Base-by-base conservation (phyloP, 305 asterid species). In the Fraxinus xanthoxyloides region DNA sequence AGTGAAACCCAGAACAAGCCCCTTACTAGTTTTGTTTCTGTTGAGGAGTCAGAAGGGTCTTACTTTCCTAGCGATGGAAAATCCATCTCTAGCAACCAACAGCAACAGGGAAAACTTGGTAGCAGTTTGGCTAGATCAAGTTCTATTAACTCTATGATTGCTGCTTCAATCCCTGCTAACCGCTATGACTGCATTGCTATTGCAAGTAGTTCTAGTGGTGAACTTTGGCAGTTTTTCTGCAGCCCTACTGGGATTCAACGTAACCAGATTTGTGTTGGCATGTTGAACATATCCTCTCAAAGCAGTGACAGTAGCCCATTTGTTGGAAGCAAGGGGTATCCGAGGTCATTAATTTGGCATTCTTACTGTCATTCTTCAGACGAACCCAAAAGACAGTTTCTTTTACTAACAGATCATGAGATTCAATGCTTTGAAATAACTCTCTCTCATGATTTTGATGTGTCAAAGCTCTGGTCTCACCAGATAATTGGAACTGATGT, bases 331-430 rank as follows among this genome's bases (percentile, higher is more conserved):
- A 90, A 93, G 90, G 96, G 97, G 59, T 92, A 94, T 81, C 95
- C 97, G 7, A 94, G 97, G 91, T 92, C 97, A 79, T 86, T 94
- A 83, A 85, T 89, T 81, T 95, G 99, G 99, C 94, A 90, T 81
- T 86, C 91, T 76, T 85, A 72, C 80, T 76, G 85, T 85, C 86
- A 75, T 75, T 87, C 92, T 82, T 87, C 63, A n/a, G 88, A 85
- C 75, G 87, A 87, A 63, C 82, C 87, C 76, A 85, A 84, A 73
- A 90, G 91, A 72, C 99, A 89, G 87, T 95, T 95, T 83, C 91
- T 94, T 84, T 86, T 93, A 35, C 87, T 95, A 85, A 95, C 97
- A 61, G 91, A 92, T 85, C 90, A 86, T 31, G 95, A 93, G 86
- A 93, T 95, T 84, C 92, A 86, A 77, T 95, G 98, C 86, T 94